Conservation (phyloP, 78 protist genomes). For the Emiliania huxleyi region DNA sequence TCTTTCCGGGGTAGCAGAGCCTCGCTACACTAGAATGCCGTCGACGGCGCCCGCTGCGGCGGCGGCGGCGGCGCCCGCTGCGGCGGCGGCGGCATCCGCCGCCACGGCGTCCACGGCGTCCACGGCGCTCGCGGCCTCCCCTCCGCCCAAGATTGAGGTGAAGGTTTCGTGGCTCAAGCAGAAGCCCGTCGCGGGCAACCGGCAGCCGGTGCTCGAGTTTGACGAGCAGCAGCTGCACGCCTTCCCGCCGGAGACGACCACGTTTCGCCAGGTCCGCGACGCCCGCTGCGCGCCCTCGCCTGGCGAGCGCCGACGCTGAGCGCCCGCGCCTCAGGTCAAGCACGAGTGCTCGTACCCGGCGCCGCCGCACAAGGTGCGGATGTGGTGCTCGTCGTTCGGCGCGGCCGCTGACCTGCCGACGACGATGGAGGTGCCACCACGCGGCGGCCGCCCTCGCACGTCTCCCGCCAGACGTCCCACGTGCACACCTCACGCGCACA, state of each 20-base stretch:
- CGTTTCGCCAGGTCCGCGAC: neutral
- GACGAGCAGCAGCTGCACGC: neutral
- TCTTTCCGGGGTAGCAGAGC: no score
- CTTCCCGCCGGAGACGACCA: neutral
- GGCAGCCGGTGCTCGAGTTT: neutral
- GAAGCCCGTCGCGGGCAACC: neutral
- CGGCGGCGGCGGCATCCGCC: no score
- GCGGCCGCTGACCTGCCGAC: neutral
- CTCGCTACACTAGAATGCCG: no score
- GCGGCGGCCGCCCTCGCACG: no score
- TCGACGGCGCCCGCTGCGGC: no score
- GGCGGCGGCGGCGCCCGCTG: no score
- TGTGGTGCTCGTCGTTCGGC: constrained; percentile 11
- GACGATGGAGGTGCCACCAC: constrained; percentile 10
- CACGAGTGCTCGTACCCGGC: neutral
- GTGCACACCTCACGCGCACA: no score
- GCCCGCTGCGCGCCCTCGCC: no score
- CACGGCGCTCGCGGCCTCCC: neutral
- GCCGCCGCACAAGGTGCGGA: constrained; percentile 2
- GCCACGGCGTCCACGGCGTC: neutral
- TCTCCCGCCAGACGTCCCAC: no score
- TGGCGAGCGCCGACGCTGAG: no score
- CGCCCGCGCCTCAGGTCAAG: no score
- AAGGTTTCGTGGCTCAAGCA: constrained; percentile 3
- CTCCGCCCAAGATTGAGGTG: neutral